These are phyloP conservation scores for Yamadazyma friedrichii DNA, from an alignment of 1,139 yeast genomes.

Conservation along the genomic window DNA sequence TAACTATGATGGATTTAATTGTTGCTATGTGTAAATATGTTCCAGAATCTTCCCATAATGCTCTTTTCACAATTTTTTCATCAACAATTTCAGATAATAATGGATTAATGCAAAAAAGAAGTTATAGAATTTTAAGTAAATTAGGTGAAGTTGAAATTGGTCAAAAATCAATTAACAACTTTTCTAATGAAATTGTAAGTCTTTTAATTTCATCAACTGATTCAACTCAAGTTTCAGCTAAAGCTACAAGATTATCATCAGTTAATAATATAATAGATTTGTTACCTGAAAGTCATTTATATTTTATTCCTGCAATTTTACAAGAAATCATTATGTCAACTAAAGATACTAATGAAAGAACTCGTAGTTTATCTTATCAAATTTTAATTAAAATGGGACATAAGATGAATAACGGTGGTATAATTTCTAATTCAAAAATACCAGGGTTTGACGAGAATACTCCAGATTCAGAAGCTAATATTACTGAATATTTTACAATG, in stretches of 20 bases:
- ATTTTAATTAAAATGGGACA: constrained; percentile 80
- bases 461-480: constrained; percentile 63
- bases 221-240: constrained; percentile 67
- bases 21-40: constrained; percentile 85
- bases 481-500: constrained; percentile 87
- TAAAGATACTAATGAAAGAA: constrained; percentile 90
- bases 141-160: constrained; percentile 73
- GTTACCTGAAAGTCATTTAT: constrained; percentile 61
- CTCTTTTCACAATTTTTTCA: constrained; percentile 75
- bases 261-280: constrained; percentile 58
- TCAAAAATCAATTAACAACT: constrained; percentile 45
- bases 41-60: constrained; percentile 66
- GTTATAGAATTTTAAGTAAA: constrained; percentile 76
- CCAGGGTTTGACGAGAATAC: constrained; percentile 66
- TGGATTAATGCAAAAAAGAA: constrained; percentile 81
- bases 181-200: constrained; percentile 57
- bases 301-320: constrained; percentile 75
- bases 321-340: constrained; percentile 90
- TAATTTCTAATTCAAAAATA: constrained; percentile 61
- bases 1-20: constrained; percentile 87
- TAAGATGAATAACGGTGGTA: constrained; percentile 71
- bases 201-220: constrained; percentile 61
- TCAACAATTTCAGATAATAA: constrained; percentile 58
- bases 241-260: constrained; percentile 77
- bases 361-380: constrained; percentile 79